Percentiles rank a stretch among this genome's conserved stretches.
Conservation (phyloP, 352 stramenopile genomes). For the Thalassiosira exigua region DNA sequence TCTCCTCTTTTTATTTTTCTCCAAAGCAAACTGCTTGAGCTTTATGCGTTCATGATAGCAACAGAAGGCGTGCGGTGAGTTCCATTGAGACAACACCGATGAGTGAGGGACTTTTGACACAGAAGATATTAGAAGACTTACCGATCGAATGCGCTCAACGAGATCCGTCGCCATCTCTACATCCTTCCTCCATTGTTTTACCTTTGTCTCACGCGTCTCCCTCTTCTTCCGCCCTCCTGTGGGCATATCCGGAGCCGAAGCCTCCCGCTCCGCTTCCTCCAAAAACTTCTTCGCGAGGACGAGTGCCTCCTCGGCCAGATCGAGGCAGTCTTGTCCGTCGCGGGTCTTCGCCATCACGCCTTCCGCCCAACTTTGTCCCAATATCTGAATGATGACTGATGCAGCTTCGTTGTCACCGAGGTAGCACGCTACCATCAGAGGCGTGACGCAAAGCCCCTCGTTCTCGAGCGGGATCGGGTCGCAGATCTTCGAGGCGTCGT, state of each 20-base stretch:
- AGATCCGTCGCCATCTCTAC: constrained; percentile 12
- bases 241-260: background rate
- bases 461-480: background rate
- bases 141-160: background rate
- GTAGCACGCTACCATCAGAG: constrained; percentile 23
- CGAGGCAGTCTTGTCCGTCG: constrained; percentile 8
- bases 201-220: background rate
- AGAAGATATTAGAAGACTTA: too few relatives aligned
- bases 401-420: constrained; percentile 22
- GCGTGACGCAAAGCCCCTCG: constrained; percentile 18
- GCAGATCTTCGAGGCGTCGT: background rate
- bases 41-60: too few relatives aligned
- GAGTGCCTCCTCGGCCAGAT: constrained; percentile 12
- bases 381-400: constrained; percentile 5
- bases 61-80: too few relatives aligned
- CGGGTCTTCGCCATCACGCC: constrained; percentile 3
- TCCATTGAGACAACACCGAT: too few relatives aligned
- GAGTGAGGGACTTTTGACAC: too few relatives aligned
- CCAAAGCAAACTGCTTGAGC: too few relatives aligned
- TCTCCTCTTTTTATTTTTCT: too few relatives aligned
- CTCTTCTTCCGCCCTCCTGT: too few relatives aligned
- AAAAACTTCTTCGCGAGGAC: constrained; percentile 7
- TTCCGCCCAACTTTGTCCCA: constrained; percentile 9
- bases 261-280: constrained; percentile 12
- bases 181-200: constrained; percentile 1